A percentile compares a stretch with the other conserved stretches of the same genome.
phyloP scores from a whole-genome alignment of 2,329 filamentous ascomycete genomes.

The Colletotrichum nymphaeae region DNA sequence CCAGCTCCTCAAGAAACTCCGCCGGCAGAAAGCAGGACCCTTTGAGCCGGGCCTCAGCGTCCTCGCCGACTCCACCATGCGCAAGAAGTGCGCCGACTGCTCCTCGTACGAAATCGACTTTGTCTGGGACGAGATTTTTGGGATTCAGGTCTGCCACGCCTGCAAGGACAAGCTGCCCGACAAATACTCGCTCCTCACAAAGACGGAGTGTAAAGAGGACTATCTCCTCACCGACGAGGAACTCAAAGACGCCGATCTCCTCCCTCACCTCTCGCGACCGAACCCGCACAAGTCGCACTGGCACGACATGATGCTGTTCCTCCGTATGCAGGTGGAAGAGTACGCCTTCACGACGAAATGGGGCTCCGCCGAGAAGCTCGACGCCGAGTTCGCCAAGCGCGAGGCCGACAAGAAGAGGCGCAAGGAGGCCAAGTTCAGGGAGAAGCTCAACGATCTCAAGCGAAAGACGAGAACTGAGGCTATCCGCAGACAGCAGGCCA shows the following conservation, averaged over 20 bases:
- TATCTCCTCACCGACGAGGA: constrained; percentile 93
- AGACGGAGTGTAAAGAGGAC: constrained; percentile 95
- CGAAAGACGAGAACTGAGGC: constrained; percentile 93
- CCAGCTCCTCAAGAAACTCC: constrained; percentile 78
- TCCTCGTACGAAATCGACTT: constrained; percentile 88
- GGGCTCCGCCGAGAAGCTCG: constrained; percentile 86
- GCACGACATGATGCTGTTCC: constrained; percentile 99
- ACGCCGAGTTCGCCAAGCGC: constrained; percentile 87
- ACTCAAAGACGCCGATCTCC: constrained; percentile 85
- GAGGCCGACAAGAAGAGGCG: constrained; percentile 83
- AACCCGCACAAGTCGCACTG: constrained; percentile 97
- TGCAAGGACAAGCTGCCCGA: constrained; percentile 94
- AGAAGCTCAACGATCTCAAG: constrained; percentile 89
- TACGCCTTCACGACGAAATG: constrained; percentile 93
- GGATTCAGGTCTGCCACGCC: constrained; percentile 77
- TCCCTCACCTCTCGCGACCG: constrained; percentile 88
- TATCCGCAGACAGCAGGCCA: constrained; percentile 77
- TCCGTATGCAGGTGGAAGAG: constrained; percentile 93
- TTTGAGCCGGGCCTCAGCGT: constrained; percentile 92
- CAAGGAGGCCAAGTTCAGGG: constrained; percentile 92
- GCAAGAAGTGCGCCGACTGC: constrained; percentile 88
- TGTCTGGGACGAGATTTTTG: constrained; percentile 91
- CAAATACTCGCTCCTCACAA: constrained; percentile 94
- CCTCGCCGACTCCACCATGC: constrained; percentile 69
- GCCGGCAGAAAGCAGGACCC: constrained; percentile 79